Base-by-base conservation (phyloP, 805 yeast genomes). In the Helenozyma rhizophorensis region DNA sequence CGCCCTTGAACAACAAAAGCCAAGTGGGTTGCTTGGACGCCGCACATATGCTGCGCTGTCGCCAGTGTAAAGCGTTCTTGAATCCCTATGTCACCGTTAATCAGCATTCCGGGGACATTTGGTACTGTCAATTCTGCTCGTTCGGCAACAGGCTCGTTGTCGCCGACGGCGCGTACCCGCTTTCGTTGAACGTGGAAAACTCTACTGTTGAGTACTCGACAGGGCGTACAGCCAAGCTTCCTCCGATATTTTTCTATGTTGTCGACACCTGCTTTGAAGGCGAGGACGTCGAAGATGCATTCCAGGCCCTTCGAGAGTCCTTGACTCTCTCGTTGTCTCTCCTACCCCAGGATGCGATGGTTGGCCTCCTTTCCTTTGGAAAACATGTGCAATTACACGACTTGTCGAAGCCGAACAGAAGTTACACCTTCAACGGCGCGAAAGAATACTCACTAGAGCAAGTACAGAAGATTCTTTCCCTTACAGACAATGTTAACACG, bases 91-190 rank as follows among this genome's bases (percentile, higher is more conserved):
- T 68, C 21, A 48, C 56, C 7, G 51, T 66, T 21, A 54, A 52
- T 21, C 54, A 49, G 21, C 41, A 35, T 21, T 23, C 32, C 3
- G 38, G 37, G 4, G 60, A 53, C 21, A 39, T 53, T 7, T 79
- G 84, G 84, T 43, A 65, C 4, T 79, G 85, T 54, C 74, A 75
- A 16, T 60, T 78, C 32, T 79, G 85, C 59, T 60, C 63, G 5
- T 55, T 62, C 23, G 60, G 70, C 30, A 78, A 77, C 44, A 53
- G 63, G 17, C 36, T 63, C 43, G 42, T 47, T 6, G 32, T 30
- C 12, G 27, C 66, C 65, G 39, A 60, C 4, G 72, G 69, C 32
- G 48, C 62, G 21, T 43, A 51, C 24, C 68, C 70, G 1, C 62
- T 49, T 17, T 51, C 64, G 21, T 28, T 44, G 12, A 24, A 25